phyloP scores from a whole-genome alignment of 2,329 filamentous ascomycete species.

The Penicillium psychrosexuale region DNA sequence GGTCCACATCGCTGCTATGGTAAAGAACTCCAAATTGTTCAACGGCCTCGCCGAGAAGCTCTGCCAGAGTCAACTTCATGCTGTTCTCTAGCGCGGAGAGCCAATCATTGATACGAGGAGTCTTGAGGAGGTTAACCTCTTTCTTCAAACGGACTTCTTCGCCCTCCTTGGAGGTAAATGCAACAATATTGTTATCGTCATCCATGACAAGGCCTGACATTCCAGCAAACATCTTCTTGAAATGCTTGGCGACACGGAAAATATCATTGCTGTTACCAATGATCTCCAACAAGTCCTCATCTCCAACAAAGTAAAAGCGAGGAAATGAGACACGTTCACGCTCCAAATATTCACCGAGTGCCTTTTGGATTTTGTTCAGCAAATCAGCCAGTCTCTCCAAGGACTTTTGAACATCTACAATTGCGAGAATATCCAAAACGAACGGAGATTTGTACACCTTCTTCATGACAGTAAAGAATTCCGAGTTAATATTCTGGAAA shows the following conservation, averaged over 20 bases:
- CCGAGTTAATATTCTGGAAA: constrained; percentile 99
- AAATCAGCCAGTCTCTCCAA: constrained; percentile 93
- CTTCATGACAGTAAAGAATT: constrained; percentile 99
- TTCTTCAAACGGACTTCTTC: constrained; percentile 85
- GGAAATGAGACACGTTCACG: constrained; percentile 97
- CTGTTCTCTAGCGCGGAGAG: constrained; percentile 85
- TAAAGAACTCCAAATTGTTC: constrained; percentile 79
- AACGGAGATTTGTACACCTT: constrained; percentile 97
- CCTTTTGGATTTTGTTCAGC: constrained; percentile 98
- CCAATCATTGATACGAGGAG: constrained; percentile 98
- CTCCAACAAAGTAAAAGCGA: constrained; percentile 98
- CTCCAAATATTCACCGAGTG: constrained; percentile 95
- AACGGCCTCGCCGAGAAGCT: constrained; percentile 82
- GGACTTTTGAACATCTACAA: constrained; percentile 92
- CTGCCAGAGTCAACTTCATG: constrained; percentile 92
- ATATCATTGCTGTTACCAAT: constrained; percentile 99
- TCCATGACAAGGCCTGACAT: constrained; percentile 87
- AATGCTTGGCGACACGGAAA: constrained; percentile 92
- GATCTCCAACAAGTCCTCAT: constrained; percentile 97
- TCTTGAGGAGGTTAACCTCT: constrained; percentile 87
- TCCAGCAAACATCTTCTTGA: constrained; percentile 99
- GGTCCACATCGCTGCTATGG: constrained; percentile 66
- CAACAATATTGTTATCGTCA: constrained; percentile 83
- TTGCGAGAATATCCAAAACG: constrained; percentile 92
- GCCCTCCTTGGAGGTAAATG: constrained; percentile 92